Percentiles rank a stretch among this genome's conserved stretches.
Conservation (phyloP, 495 filamentous ascomycete species). For the Hypoxylon fragiforme region DNA sequence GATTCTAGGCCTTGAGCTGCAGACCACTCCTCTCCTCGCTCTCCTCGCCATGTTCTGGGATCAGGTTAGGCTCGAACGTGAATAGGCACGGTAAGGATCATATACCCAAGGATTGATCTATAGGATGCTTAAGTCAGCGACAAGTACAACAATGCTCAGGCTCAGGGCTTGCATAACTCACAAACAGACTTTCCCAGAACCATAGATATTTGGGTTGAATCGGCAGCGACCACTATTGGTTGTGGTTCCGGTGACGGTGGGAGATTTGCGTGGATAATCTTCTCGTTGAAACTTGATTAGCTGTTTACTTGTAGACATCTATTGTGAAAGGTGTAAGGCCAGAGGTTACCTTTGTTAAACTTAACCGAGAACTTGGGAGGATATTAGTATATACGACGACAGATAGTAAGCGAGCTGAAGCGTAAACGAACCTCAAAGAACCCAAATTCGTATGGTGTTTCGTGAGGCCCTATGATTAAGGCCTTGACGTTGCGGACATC, state of each 20-base stretch:
- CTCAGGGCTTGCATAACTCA: constrained; percentile 44
- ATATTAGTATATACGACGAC: constrained; percentile 30
- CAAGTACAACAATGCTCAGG: not conserved
- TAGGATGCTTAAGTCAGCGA: constrained; percentile 20
- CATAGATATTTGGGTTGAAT: constrained; percentile 98
- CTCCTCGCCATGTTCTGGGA: constrained; percentile 86
- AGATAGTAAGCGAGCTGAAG: not conserved
- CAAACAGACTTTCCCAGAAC: constrained; percentile 89
- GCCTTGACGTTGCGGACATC: constrained; percentile 89
- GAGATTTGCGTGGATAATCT: constrained; percentile 90
- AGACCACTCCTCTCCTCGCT: constrained; percentile 91
- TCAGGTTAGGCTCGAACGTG: constrained; percentile 34
- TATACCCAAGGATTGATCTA: constrained; percentile 90
- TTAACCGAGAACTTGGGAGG: constrained; percentile 64
- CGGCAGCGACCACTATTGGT: constrained; percentile 85
- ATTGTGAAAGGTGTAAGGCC: not conserved
- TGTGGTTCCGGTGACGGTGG: constrained; percentile 72
- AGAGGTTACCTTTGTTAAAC: constrained; percentile 63
- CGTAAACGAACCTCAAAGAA: constrained; percentile 81
- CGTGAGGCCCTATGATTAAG: constrained; percentile 88
- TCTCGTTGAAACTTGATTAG: too few species aligned
- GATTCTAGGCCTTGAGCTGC: constrained; percentile 95
- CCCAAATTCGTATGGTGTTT: constrained; percentile 94
- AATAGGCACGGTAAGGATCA: constrained; percentile 2
- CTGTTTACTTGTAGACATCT: constrained; percentile 3